Conservation (phyloP, 129 eudicot species). For the Dittrichia graveolens region DNA sequence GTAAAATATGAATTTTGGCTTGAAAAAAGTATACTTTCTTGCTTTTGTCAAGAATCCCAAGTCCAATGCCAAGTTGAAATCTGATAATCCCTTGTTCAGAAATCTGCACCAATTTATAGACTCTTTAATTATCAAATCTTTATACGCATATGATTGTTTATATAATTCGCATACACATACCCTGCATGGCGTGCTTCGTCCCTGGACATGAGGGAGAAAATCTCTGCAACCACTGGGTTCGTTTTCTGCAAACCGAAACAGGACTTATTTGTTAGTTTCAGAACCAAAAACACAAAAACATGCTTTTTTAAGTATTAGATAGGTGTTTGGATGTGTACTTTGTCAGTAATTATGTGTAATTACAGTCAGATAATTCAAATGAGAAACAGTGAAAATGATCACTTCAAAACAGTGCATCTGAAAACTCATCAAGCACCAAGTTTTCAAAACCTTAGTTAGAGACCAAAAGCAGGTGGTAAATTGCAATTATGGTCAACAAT, state of each 20-base stretch:
- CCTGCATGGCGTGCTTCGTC: slow-evolving; percentile 99
- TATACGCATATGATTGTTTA: background rate
- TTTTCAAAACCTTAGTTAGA: too few relatives aligned
- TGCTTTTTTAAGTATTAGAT: too few relatives aligned
- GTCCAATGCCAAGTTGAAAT: slow-evolving; percentile 93
- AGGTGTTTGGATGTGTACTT: too few relatives aligned
- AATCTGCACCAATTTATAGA: slow-evolving; percentile 51
- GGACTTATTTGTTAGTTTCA: background rate
- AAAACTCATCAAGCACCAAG: too few relatives aligned
- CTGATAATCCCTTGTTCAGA: slow-evolving; percentile 95
- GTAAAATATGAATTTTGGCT: slow-evolving; percentile 97
- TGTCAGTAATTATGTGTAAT: too few relatives aligned
- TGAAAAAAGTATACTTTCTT: slow-evolving; percentile 93
- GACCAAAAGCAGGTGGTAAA: too few relatives aligned
- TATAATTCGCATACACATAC: slow-evolving; percentile 41
- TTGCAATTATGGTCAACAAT: too few relatives aligned
- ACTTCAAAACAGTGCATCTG: too few relatives aligned
- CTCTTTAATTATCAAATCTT: background rate
- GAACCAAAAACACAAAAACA: background rate
- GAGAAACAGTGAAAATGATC: too few relatives aligned
- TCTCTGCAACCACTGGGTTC: slow-evolving; percentile 97
- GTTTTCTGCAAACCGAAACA: slow-evolving; percentile 76
- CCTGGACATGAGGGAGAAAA: slow-evolving; percentile 99
- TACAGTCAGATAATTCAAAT: too few relatives aligned
- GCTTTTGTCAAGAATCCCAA: slow-evolving; percentile 97